Base-by-base conservation (phyloP, 768 basidiomycete genomes). In the Boletellus ananas region DNA sequence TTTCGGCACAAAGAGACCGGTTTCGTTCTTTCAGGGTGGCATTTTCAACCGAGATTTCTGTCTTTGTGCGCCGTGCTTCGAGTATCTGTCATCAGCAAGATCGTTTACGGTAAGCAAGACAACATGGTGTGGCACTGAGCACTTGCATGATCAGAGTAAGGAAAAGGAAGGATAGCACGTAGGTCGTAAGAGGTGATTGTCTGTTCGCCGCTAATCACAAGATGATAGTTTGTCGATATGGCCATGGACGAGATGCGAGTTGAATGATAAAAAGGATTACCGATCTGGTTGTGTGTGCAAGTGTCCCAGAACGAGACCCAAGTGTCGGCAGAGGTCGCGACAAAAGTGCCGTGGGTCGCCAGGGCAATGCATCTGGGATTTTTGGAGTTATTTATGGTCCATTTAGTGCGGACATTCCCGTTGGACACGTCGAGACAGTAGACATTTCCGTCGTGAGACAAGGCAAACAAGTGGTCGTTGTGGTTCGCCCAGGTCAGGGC, bases 261-360 rank as follows among this genome's bases (percentile, higher is more conserved):
- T 23, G 34, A 3, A 52, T 13, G 33, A 29, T 23, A 29, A 11
- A 25, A 0, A 23, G 23, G 6, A 6, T 6, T 23, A 23, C 39
- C 47, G 3, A 56, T 49, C 25, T 46, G 47, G 8, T 45, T 4
- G 20, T 38, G 49, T 2, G 54, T 56, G 0, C 6, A 31, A 0
- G 23, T n/a, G 36, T 50, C 37, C 54, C 54, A 56, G 18, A 56
- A 47, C 1, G 56, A 57, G 14, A 57, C 35, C 7, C 43, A 51
- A 0, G 47, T 35, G 1, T 11, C 3, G 0, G n/a, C 29, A 5
- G 37, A 31, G 16, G 31, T 37, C 10, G 43, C 52, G n/a, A 55
- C 33, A 34, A 43, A 47, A 4, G 9, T 18, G 18, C 39, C 43
- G 8, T 42, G 27, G 18, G 12, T 36, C 5, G 46, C 38, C 4